phyloP scores from a whole-genome alignment of 2,329 filamentous ascomycete species.

The Pseudocercospora fuligena region DNA sequence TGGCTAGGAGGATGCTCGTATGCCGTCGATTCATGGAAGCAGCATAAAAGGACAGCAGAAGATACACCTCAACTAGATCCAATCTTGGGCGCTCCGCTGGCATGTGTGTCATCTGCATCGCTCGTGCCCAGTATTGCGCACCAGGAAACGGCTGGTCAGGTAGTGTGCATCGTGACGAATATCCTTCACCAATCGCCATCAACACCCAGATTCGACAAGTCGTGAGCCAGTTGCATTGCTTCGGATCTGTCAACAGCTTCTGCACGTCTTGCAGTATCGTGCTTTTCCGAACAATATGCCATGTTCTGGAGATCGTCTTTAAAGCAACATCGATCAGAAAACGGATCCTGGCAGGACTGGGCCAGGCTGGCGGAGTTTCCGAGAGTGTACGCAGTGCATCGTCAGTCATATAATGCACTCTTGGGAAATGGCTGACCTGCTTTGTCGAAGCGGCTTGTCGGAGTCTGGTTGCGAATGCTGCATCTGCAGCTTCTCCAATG shows the following conservation, averaged over 20 bases:
- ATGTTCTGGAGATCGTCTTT: slow-evolving; percentile 47
- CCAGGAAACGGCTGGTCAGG: slow-evolving; percentile 49
- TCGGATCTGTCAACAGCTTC: slow-evolving; percentile 44
- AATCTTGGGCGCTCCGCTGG: slow-evolving; percentile 51
- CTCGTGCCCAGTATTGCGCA: slow-evolving; percentile 50
- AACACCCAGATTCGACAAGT: slow-evolving; percentile 52
- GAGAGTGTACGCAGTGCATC: slow-evolving; percentile 43
- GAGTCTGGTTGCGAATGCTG: slow-evolving; percentile 45
- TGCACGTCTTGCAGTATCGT: slow-evolving; percentile 46
- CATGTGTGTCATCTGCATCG: slow-evolving; percentile 47
- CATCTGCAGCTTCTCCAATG: slow-evolving; percentile 45
- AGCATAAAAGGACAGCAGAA: slow-evolving; percentile 55
- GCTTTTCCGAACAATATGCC: slow-evolving; percentile 50
- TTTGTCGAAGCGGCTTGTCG: slow-evolving; percentile 40
- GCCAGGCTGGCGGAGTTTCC: slow-evolving; percentile 45
- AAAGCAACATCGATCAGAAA: slow-evolving; percentile 50
- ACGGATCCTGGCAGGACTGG: slow-evolving; percentile 45
- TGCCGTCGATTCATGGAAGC: slow-evolving; percentile 52
- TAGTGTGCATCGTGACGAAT: slow-evolving; percentile 47
- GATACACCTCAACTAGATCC: slow-evolving; percentile 50
- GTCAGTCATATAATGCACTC: slow-evolving; percentile 42
- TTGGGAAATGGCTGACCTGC: slow-evolving; percentile 40
- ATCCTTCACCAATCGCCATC: slow-evolving; percentile 55
- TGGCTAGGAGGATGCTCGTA: slow-evolving; percentile 50
- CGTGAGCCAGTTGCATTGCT: slow-evolving; percentile 41